Evolutionary conservation across 2,329 filamentous ascomycete genomes (phyloP), one percentile per base, ranked within the genome.

Genomic region (Aspergillus luchuensis): DNA sequence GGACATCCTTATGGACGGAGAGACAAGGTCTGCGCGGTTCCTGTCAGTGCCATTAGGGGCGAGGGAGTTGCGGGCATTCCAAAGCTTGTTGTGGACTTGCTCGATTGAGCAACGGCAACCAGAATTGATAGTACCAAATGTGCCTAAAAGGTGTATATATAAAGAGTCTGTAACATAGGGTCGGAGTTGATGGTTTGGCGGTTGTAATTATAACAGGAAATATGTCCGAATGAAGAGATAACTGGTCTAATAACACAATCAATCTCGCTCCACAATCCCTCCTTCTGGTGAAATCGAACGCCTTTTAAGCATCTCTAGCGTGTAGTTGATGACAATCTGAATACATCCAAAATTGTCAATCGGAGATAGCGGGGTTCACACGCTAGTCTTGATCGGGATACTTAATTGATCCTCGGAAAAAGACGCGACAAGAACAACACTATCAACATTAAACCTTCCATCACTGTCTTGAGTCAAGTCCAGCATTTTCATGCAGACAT

Each of bases 21-120:
- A 62, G 76, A 79, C 50, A 78, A 78, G 21, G 61, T 87, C 33
- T 81, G 85, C 21, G 90, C 86, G 19, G 87, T 98, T 61, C 95
- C 95, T 0, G 88, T 98, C 51, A 96, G 93, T 74, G 95, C 94
- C 51, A 96, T 97, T 63, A 86, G 89, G 60, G 91, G 90, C 5
- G 88, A 97, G 73, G 93, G 94, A 3, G 88, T 96, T 8, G 87
- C 92, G 59, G 71, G 73, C 17, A 78, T 81, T 55, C 77, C 78
- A 2, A 72, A 73, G 41, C 70, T 77, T 41, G 74, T 79, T 36
- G 75, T 80, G 61, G 74, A 76, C 43, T 70, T 80, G 54, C 62
- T 81, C 61, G 76, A 79, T 49, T 71, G 62, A 71, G 28, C 19
- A 8, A 11, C 4, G 19, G 5, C 25, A 8, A 33, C 17, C 30